Conservation (phyloP, 2,329 filamentous ascomycete genomes). For the Colletotrichum sojae region DNA sequence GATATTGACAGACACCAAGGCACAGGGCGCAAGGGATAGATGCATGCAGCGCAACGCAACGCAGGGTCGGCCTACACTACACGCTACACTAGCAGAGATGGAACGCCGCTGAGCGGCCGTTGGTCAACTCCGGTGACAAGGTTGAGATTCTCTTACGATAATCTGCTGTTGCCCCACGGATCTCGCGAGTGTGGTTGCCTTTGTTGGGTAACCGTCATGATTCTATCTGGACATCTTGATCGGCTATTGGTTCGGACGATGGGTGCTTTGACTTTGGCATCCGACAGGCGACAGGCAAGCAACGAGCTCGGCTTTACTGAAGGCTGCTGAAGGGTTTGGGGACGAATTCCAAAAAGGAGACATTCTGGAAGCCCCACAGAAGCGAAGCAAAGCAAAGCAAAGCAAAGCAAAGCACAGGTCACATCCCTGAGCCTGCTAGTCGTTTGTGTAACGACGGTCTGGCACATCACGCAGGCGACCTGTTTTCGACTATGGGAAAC, state of each 20-base stretch:
- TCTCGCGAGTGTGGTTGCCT: constrained; percentile 7
- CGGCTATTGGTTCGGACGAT: constrained; percentile 22
- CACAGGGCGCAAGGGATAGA: constrained; percentile 18
- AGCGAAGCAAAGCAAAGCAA: too few relatives aligned
- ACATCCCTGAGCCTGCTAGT: constrained; percentile 24
- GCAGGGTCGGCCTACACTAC: not conserved
- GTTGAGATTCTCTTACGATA: constrained; percentile 24
- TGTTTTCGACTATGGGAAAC: not conserved
- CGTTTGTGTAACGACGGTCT: constrained; percentile 33
- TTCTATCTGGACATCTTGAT: constrained; percentile 14
- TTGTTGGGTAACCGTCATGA: not conserved
- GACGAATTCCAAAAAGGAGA: constrained; percentile 25
- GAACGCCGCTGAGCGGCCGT: constrained; percentile 1
- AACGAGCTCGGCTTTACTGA: too few relatives aligned
- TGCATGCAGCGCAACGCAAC: too few relatives aligned
- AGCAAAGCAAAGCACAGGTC: constrained; percentile 23
- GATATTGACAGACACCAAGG: constrained; percentile 16
- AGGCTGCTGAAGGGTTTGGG: not conserved
- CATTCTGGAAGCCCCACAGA: constrained; percentile 33
- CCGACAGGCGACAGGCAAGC: not conserved
- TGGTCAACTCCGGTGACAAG: not conserved
- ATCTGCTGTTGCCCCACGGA: constrained; percentile 14
- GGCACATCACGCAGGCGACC: constrained; percentile 25
- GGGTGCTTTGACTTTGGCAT: constrained; percentile 6
- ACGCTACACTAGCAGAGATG: constrained; percentile 13